Evolutionary conservation across 371 early-diverging fungal genomes (phyloP).

Genomic region (Actinomortierella wolfii): DNA sequence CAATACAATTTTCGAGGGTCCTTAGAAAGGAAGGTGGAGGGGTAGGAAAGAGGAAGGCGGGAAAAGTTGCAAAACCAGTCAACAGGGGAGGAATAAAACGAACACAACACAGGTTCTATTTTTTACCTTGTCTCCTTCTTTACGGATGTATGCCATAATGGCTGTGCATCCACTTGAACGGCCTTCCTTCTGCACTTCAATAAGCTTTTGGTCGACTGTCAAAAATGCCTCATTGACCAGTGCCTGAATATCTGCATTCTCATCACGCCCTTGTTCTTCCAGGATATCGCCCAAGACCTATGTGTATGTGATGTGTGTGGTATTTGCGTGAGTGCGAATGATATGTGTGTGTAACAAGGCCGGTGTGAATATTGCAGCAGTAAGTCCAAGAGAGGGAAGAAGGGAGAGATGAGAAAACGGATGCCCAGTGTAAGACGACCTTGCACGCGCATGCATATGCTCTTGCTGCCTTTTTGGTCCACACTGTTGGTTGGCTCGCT

Average conservation of each 20-base stretch:
- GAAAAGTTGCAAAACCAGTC: background rate
- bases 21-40: background rate
- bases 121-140: conserved; percentile 48
- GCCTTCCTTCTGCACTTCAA: conserved; percentile 62
- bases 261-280: conserved; percentile 44
- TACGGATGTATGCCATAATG: conserved; percentile 77
- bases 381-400: too few species aligned
- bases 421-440: too few species aligned
- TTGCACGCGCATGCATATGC: too few species aligned
- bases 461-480: too few species aligned
- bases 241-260: conserved; percentile 70
- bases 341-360: too few species aligned
- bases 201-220: conserved; percentile 79
- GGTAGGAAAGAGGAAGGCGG: background rate
- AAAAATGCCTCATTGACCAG: conserved; percentile 85
- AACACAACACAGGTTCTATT: background rate
- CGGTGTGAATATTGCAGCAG: too few species aligned
- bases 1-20: too few species aligned
- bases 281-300: conserved; percentile 66
- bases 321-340: too few species aligned
- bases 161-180: conserved; percentile 92
- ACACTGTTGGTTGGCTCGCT: too few species aligned
- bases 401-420: too few species aligned
- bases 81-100: background rate
- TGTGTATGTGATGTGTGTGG: background rate